Percentiles rank a stretch among this genome's conserved stretches.
These are phyloP conservation scores for Sphagnum magellanicum DNA, from an alignment of 228 moss, liverwort and hornwort species.

Conservation along the genomic window DNA sequence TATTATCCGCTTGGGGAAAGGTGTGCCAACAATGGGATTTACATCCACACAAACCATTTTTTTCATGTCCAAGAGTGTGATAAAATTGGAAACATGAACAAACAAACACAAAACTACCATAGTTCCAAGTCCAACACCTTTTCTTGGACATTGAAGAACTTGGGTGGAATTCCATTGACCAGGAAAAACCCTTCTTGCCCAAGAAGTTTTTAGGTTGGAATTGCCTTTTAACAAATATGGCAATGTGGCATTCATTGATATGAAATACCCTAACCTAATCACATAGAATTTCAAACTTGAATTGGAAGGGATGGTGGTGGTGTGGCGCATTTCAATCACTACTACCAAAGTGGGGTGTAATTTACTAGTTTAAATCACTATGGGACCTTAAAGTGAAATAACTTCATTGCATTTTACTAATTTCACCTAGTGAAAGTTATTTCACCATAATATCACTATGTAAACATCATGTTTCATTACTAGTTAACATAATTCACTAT, in stretches of 20 bases:
- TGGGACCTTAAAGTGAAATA: too few species aligned
- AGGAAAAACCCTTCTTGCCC: conserved; percentile 1
- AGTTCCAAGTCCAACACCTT: not conserved
- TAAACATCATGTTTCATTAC: too few species aligned
- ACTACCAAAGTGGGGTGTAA: too few species aligned
- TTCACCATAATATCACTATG: too few species aligned
- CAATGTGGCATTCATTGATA: conserved; percentile 1
- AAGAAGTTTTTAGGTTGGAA: not conserved
- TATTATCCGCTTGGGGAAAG: not conserved
- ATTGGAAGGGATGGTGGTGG: not conserved
- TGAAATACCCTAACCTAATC: conserved; percentile 1
- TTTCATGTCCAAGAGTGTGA: not conserved
- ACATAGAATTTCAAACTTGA: not conserved
- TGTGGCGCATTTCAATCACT: conserved; percentile 1
- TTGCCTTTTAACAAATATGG: conserved; percentile 2
- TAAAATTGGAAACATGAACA: conserved; percentile 7
- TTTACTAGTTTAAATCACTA: too few species aligned
- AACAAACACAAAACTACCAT: not conserved
- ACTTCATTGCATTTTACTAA: too few species aligned
- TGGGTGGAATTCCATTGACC: conserved; percentile 3
- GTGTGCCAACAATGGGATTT: not conserved
- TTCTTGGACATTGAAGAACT: not conserved
- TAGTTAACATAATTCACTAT: too few species aligned
- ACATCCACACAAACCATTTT: not conserved
- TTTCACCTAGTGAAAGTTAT: too few species aligned